phyloP scores from a whole-genome alignment of 139 green algal genomes.

The Mesotaenium endlicherianum region DNA sequence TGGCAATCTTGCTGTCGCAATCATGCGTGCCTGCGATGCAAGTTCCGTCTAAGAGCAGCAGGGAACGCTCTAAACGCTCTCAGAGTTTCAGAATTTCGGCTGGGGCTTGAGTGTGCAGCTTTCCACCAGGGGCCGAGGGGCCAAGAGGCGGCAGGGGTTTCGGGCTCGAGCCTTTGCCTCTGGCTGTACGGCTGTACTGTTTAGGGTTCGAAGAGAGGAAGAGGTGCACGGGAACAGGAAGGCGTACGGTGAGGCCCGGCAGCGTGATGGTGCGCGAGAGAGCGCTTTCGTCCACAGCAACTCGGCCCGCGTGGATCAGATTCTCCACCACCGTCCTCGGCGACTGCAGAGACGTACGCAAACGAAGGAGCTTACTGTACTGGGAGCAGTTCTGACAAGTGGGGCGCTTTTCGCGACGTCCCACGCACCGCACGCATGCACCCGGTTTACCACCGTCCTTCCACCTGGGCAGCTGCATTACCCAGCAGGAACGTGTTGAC shows the following conservation, averaged over 20 bases:
- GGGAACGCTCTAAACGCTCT: neutral
- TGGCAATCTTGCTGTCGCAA: neutral
- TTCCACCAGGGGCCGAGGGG: neutral
- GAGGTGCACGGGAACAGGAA: neutral
- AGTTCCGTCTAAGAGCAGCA: neutral
- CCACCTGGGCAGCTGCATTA: no score
- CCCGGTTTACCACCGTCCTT: no score
- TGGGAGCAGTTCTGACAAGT: no score
- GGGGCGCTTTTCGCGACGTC: no score
- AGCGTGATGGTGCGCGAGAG: constrained; percentile 17
- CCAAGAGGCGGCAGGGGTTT: neutral
- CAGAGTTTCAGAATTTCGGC: neutral
- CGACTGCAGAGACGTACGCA: no score
- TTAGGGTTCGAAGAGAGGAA: neutral
- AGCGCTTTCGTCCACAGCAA: neutral
- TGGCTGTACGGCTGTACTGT: no score
- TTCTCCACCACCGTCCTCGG: neutral
- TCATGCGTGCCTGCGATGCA: no score
- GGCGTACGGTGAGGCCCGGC: constrained; percentile 3
- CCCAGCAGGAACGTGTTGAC: no score
- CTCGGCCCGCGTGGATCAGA: neutral
- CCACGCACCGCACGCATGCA: no score
- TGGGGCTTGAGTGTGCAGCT: neutral
- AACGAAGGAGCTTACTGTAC: no score
- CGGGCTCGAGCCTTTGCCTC: no score